Conservation (phyloP, 176 grass and related monocot genomes). For the Cenchrus purpureus region DNA sequence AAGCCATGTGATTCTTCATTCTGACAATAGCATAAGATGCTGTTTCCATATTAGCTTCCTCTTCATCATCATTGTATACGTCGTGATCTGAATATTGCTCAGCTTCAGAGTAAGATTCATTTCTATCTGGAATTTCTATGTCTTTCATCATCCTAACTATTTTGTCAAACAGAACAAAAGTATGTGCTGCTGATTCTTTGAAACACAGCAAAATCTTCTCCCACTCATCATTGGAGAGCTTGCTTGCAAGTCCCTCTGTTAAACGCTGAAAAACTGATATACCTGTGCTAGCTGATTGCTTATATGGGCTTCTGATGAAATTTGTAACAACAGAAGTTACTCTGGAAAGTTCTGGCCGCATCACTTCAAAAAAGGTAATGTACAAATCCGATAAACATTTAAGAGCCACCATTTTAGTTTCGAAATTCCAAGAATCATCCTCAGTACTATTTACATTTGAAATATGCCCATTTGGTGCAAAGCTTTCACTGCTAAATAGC, state of each 20-base stretch:
- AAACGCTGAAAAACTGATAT: constrained; percentile 76
- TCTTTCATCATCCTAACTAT: constrained; percentile 85
- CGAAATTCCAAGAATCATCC: constrained; percentile 66
- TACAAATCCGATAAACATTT: constrained; percentile 81
- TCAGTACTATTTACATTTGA: constrained; percentile 51
- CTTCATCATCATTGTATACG: constrained; percentile 73
- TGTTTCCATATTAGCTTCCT: constrained; percentile 89
- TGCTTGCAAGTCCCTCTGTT: constrained; percentile 69
- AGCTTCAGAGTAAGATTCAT: constrained; percentile 67
- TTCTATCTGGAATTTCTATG: constrained; percentile 90
- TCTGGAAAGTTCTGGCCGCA: constrained; percentile 65
- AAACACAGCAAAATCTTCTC: constrained; percentile 66
- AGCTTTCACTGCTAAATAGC: constrained; percentile 61
- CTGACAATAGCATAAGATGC: constrained; percentile 68
- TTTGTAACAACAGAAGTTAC: constrained; percentile 67
- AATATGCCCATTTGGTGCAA: constrained; percentile 48
- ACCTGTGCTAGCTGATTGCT: constrained; percentile 74
- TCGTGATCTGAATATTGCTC: constrained; percentile 87
- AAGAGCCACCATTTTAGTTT: constrained; percentile 75
- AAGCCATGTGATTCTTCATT: constrained; percentile 63
- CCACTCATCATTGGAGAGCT: constrained; percentile 78
- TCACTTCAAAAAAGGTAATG: constrained; percentile 78
- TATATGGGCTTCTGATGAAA: constrained; percentile 83
- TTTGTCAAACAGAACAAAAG: constrained; percentile 65
- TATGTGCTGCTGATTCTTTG: constrained; percentile 70